phyloP scores from a whole-genome alignment of 2,329 filamentous ascomycete genomes.

The Cladosporium colombiae region DNA sequence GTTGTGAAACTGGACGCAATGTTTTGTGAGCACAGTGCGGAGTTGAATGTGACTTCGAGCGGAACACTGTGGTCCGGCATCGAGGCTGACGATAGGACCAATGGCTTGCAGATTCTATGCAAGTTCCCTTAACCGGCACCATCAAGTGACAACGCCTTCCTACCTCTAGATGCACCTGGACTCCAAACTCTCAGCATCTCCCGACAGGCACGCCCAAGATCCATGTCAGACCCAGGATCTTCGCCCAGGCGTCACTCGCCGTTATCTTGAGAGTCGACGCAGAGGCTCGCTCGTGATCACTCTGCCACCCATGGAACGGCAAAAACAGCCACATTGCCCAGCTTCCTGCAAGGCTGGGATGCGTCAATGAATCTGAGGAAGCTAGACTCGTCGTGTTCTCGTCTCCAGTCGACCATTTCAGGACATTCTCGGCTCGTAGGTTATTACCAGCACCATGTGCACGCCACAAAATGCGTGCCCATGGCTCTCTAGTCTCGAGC shows the following conservation, averaged over 20 bases:
- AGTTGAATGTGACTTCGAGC: neutral
- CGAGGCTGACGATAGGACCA: neutral
- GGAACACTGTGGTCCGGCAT: neutral
- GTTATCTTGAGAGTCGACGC: neutral
- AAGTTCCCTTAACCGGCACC: neutral
- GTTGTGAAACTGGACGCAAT: neutral
- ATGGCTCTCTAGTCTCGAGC: neutral
- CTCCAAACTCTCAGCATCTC: neutral
- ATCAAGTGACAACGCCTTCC: neutral
- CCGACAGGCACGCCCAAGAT: constrained; percentile 2
- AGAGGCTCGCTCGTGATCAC: neutral
- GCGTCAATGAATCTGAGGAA: neutral
- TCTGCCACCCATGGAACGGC: neutral
- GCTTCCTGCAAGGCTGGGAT: too few relatives aligned
- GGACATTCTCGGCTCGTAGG: neutral
- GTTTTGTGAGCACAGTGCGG: neutral
- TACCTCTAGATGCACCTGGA: neutral
- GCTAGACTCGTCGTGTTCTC: neutral
- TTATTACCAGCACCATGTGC: neutral
- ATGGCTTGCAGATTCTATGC: neutral
- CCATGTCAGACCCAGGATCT: constrained; percentile 4
- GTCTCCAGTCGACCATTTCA: neutral
- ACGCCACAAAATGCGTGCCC: constrained; percentile 2
- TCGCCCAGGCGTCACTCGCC: neutral
- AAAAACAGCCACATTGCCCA: neutral